phyloP scores from a whole-genome alignment of 345 rosid species.

The Camelina sativa region DNA sequence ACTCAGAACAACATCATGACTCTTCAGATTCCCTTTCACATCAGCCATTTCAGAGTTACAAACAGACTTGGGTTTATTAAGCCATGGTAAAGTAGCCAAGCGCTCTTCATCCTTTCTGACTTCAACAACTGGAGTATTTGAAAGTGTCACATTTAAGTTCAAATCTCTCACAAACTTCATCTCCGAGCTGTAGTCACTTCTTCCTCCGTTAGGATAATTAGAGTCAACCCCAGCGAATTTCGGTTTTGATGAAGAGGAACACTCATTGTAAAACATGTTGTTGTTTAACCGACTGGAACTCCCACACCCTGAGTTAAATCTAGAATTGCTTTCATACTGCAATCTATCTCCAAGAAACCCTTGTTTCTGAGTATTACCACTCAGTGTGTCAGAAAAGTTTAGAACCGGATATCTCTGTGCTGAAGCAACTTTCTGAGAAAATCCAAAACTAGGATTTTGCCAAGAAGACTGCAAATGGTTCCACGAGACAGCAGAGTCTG shows the following conservation, averaged over 20 bases:
- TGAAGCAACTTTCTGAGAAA: constrained; percentile 59
- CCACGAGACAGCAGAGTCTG: constrained; percentile 58
- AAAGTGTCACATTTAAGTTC: constrained; percentile 44
- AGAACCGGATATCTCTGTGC: constrained; percentile 56
- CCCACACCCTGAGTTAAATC: constrained; percentile 40
- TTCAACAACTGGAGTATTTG: constrained; percentile 45
- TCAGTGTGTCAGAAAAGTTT: constrained; percentile 54
- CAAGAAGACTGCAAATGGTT: constrained; percentile 59
- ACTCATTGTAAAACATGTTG: constrained; percentile 42
- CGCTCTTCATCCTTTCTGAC: constrained; percentile 55
- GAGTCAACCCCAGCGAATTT: constrained; percentile 26
- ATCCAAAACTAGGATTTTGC: constrained; percentile 56
- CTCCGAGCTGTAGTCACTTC: constrained; percentile 44
- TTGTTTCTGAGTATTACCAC: constrained; percentile 55
- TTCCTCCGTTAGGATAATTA: constrained; percentile 38
- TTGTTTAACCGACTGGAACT: constrained; percentile 40
- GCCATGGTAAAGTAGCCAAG: constrained; percentile 54
- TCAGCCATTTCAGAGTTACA: constrained; percentile 47
- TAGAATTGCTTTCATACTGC: constrained; percentile 50
- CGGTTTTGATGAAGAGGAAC: constrained; percentile 50
- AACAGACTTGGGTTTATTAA: constrained; percentile 40
- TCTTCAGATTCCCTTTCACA: constrained; percentile 46
- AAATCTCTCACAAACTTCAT: constrained; percentile 47
- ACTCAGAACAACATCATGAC: constrained; percentile 45
- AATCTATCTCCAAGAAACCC: constrained; percentile 59